Evolutionary conservation across 1,139 yeast species (phyloP).

Genomic region (Yamadazyma sp.): DNA sequence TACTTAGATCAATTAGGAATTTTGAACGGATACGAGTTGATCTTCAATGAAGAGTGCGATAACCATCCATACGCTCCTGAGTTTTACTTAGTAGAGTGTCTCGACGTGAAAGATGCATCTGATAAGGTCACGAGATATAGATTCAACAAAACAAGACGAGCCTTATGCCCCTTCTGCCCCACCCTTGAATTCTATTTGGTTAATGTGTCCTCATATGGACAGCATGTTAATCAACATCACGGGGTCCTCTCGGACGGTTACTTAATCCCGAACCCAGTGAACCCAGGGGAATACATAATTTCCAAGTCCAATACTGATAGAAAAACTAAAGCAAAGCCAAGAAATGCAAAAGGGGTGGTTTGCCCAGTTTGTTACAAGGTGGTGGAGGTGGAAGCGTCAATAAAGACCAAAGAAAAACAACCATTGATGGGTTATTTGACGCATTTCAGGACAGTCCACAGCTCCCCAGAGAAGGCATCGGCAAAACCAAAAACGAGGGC

Average conservation of each 20-base stretch:
- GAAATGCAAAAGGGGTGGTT: slow-evolving; percentile 3
- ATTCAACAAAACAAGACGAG: slow-evolving; percentile 27
- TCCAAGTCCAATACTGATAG: slow-evolving; percentile 2
- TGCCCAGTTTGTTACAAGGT: slow-evolving; percentile 4
- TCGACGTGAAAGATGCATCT: not conserved
- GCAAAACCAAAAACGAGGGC: not conserved
- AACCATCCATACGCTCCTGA: slow-evolving; percentile 11
- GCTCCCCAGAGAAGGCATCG: slow-evolving; percentile 2
- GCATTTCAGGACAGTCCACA: slow-evolving; percentile 2
- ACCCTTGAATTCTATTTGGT: slow-evolving; percentile 26
- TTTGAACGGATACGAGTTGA: slow-evolving; percentile 1
- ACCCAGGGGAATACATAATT: slow-evolving; percentile 1
- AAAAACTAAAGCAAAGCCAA: slow-evolving; percentile 3
- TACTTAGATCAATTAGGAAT: not conserved
- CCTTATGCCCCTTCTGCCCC: slow-evolving; percentile 35
- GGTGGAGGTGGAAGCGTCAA: slow-evolving; percentile 3
- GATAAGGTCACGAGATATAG: slow-evolving; percentile 2
- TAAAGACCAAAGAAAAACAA: slow-evolving; percentile 3
- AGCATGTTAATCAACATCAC: slow-evolving; percentile 33
- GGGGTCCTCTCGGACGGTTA: slow-evolving; percentile 29
- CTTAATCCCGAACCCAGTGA: slow-evolving; percentile 25
- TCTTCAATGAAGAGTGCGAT: slow-evolving; percentile 3
- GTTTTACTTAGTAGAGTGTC: slow-evolving; percentile 5
- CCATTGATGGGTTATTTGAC: slow-evolving; percentile 4
- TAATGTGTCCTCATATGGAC: slow-evolving; percentile 34